These are phyloP conservation scores for Tillandsia leiboldiana DNA, from an alignment of 176 grass and related monocot species.

Conservation along the genomic window DNA sequence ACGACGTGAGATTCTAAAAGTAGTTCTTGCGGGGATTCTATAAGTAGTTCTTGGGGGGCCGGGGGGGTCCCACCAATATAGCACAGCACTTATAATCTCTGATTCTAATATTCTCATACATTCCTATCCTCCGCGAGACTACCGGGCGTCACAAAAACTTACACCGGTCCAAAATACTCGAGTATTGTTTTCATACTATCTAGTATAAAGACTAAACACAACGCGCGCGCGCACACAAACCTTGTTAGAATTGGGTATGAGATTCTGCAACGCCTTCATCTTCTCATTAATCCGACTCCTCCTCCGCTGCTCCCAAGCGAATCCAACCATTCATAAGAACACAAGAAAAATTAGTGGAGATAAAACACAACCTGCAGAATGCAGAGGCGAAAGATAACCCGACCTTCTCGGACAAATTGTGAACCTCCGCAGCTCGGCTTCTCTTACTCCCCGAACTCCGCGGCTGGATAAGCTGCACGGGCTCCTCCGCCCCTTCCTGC, in stretches of 20 bases:
- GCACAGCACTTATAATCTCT: too few relatives aligned
- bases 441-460: conserved; percentile 70
- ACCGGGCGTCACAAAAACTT: too few relatives aligned
- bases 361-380: background rate
- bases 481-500: conserved; percentile 58
- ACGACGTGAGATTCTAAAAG: too few relatives aligned
- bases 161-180: too few relatives aligned
- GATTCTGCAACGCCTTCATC: conserved; percentile 91
- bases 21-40: too few relatives aligned
- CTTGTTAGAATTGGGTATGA: conserved; percentile 97
- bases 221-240: conserved; percentile 13
- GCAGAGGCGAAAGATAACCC: background rate
- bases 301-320: conserved; percentile 42
- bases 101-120: too few relatives aligned
- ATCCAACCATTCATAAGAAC: background rate
- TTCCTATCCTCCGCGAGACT: too few relatives aligned
- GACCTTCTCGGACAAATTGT: conserved; percentile 99
- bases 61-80: too few relatives aligned
- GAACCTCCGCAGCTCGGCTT: conserved; percentile 88
- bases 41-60: too few relatives aligned
- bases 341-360: background rate
- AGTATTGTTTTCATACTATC: too few relatives aligned
- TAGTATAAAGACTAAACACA: background rate
- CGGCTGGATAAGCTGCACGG: conserved; percentile 9
- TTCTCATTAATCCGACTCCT: conserved; percentile 97